phyloP scores from a whole-genome alignment of 331 rosid genomes.

The Quercus phellos region DNA sequence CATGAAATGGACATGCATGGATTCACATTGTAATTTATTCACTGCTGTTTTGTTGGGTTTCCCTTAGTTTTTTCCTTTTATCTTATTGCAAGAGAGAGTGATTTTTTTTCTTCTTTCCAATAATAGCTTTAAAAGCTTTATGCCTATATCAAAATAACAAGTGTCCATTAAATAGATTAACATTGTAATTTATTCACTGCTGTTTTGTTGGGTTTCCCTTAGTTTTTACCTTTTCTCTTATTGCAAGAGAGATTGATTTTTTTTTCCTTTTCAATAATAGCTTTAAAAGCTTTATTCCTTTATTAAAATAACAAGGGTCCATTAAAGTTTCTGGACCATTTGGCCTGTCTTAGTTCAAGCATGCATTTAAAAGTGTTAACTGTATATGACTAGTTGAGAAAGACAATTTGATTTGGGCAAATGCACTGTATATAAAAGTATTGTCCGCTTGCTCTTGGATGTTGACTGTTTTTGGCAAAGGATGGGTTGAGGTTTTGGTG shows the following conservation, averaged over 20 bases:
- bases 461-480: not conserved
- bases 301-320: no score
- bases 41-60: not conserved
- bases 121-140: no score
- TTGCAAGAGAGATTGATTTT: not conserved
- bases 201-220: not conserved
- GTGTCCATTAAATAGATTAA: not conserved
- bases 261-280: not conserved
- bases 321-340: not conserved
- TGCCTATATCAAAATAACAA: no score
- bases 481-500: not conserved
- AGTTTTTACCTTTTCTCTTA: not conserved
- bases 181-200: not conserved
- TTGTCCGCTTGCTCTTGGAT: not conserved
- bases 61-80: not conserved
- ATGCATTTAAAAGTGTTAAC: no score
- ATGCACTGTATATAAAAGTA: no score
- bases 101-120: not conserved
- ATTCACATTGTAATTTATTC: not conserved
- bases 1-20: not conserved
- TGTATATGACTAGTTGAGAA: not conserved
- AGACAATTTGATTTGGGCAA: not conserved
- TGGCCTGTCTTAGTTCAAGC: not conserved
- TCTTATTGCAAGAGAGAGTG: not conserved
- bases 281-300: no score